Conservation (phyloP, 495 filamentous ascomycete species). For the Staphylotrichum longicolle region DNA sequence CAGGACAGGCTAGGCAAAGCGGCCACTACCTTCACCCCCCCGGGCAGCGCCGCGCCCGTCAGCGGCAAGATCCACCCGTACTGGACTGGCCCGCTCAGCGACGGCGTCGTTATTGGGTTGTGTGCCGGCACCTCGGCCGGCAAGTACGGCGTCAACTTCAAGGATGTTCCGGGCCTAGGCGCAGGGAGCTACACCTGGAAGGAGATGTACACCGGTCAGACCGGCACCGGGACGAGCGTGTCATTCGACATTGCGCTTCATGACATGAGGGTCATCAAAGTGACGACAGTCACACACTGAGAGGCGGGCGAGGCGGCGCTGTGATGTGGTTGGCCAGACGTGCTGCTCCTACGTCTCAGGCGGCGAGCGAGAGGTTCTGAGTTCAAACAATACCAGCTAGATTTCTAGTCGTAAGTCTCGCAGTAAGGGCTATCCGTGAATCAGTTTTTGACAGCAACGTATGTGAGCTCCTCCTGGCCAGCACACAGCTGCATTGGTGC, state of each 20-base stretch:
- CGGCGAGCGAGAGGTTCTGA: too few species aligned
- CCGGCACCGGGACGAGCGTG: constrained; percentile 19
- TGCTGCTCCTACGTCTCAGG: too few species aligned
- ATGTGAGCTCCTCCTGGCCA: too few species aligned
- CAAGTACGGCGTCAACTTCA: constrained; percentile 47
- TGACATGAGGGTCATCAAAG: constrained; percentile 29
- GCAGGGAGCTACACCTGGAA: constrained; percentile 20
- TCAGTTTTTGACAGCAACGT: too few species aligned
- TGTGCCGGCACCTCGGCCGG: constrained; percentile 43
- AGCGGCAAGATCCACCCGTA: constrained; percentile 47
- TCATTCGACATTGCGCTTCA: constrained; percentile 21
- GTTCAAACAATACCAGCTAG: too few species aligned
- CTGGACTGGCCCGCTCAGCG: constrained; percentile 31
- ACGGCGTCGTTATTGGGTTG: constrained; percentile 55
- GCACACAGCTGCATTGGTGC: too few species aligned
- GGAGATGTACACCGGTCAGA: constrained; percentile 39
- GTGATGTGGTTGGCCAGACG: too few species aligned
- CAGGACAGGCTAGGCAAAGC: constrained; percentile 52
- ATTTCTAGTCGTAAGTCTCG: too few species aligned
- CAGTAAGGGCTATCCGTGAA: too few species aligned
- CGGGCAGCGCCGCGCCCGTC: constrained; percentile 62
- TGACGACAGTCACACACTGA: constrained; percentile 1
- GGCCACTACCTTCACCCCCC: constrained; percentile 60
- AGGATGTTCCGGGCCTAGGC: constrained; percentile 53
- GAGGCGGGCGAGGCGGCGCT: too few species aligned